Evolutionary conservation across 345 rosid species (phyloP).

Genomic region (sweet orange (Citrus sinensis)): DVS_A1.0 CM039163.1:45877501-45878000

Average conservation of each 20-base stretch:
- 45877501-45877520: not conserved
- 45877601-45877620: not conserved
- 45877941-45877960: not conserved
- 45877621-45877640: conserved; percentile 24
- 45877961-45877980: not conserved
- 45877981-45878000: conserved; percentile 8
- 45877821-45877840: not conserved
- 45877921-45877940: conserved; percentile 5
- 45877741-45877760: not conserved
- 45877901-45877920: conserved; percentile 28
- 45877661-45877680: conserved; percentile 14
- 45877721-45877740: not conserved
- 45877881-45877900: conserved; percentile 25
- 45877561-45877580: too few species aligned
- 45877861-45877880: not conserved
- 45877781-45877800: not conserved
- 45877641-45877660: conserved; percentile 43
- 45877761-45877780: not conserved
- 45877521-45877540: not conserved
- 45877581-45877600: not conserved
- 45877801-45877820: conserved; percentile 1
- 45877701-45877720: conserved; percentile 16
- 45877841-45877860: too few species aligned
- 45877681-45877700: not conserved
- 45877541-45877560: not conserved